Evolutionary conservation across 306 rosid genomes (phyloP).

Genomic region (Trichosanthes cucumerina): DNA sequence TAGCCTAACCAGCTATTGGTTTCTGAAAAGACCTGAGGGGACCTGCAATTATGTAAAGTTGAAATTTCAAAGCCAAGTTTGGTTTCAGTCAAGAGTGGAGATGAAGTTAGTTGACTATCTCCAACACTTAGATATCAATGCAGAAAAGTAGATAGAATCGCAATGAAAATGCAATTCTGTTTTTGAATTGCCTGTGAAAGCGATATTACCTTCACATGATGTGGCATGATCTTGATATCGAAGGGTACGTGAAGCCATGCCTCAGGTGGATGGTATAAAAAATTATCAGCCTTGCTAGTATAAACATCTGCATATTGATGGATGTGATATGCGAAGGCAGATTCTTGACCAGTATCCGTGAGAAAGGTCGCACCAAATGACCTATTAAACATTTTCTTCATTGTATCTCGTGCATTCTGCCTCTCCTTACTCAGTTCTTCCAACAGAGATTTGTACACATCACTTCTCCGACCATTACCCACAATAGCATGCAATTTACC

Average conservation of each 20-base stretch:
- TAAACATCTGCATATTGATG: constrained; percentile 98
- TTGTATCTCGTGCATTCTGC: constrained; percentile 44
- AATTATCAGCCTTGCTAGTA: constrained; percentile 96
- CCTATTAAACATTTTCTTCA: constrained; percentile 75
- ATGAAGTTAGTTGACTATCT: not conserved
- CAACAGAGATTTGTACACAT: constrained; percentile 41
- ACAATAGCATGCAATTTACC: constrained; percentile 77
- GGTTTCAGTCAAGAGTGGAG: not conserved
- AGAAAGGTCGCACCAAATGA: constrained; percentile 91
- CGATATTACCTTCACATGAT: constrained; percentile 69
- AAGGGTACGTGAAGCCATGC: constrained; percentile 92
- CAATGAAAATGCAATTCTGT: not conserved
- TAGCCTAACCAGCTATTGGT: constrained; percentile 13
- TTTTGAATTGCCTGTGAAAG: not conserved
- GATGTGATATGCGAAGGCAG: constrained; percentile 87
- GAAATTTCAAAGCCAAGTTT: not conserved
- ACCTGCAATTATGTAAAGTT: constrained; percentile 25
- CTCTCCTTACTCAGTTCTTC: constrained; percentile 65
- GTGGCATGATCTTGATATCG: constrained; percentile 95
- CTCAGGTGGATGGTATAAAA: constrained; percentile 67
- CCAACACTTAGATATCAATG: not conserved
- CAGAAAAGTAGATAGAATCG: not conserved
- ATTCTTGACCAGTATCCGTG: constrained; percentile 87
- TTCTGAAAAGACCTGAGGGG: constrained; percentile 59
- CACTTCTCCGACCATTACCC: constrained; percentile 33